These are phyloP conservation scores for Beta lomatogona DNA, from an alignment of 179 eudicot species.

Conservation along the genomic window DNA sequence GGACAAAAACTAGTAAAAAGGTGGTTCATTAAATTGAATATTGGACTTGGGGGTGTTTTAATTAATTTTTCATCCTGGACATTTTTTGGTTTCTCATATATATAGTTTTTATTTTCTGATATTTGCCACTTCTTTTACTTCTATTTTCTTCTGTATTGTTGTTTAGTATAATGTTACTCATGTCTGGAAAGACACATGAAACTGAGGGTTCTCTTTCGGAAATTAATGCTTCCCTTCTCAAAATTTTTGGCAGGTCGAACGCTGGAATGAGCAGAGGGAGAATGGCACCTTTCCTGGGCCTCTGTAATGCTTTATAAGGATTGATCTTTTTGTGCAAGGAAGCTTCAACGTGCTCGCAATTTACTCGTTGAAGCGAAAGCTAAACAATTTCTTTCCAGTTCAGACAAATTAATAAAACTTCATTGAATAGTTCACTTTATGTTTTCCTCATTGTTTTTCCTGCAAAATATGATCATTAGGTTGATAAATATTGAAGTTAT, in stretches of 20 bases:
- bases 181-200: background rate
- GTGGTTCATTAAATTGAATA: no score
- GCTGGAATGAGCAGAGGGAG: constrained; percentile 60
- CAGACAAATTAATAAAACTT: constrained; percentile 3
- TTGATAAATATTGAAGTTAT: background rate
- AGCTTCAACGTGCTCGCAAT: constrained; percentile 2
- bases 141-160: background rate
- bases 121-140: background rate
- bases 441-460: background rate
- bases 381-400: background rate
- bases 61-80: background rate
- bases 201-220: background rate
- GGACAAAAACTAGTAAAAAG: no score
- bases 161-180: background rate
- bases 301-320: constrained; percentile 25
- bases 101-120: no score
- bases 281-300: constrained; percentile 50
- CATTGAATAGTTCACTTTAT: background rate
- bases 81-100: background rate
- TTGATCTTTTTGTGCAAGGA: constrained; percentile 5
- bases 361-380: background rate
- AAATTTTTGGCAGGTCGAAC: constrained; percentile 38
- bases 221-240: background rate
- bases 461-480: background rate
- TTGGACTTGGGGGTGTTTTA: background rate